Conservation (phyloP, 2,329 filamentous ascomycete species). For the Colletotrichum paranaense region DNA sequence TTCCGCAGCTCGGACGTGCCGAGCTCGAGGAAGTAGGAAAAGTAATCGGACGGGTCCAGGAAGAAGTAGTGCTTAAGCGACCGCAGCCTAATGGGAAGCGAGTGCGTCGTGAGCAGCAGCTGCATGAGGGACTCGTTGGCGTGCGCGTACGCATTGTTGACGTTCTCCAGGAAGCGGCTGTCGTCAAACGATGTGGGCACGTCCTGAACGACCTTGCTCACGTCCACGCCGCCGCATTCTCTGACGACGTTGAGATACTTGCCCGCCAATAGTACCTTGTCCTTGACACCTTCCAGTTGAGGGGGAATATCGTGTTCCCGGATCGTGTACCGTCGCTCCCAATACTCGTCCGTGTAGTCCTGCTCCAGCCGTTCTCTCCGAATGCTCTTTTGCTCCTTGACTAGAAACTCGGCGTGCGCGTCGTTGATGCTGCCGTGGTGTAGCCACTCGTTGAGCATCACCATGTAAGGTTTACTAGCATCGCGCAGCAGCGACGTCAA, state of each 20-base stretch:
- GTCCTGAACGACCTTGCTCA: constrained; percentile 87
- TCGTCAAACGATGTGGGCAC: constrained; percentile 96
- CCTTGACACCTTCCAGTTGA: constrained; percentile 89
- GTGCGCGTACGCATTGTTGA: constrained; percentile 93
- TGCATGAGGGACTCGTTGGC: constrained; percentile 94
- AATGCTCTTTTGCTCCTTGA: constrained; percentile 97
- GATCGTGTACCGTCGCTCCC: constrained; percentile 97
- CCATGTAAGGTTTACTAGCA: constrained; percentile 94
- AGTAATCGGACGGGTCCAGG: constrained; percentile 96
- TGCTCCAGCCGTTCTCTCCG: constrained; percentile 89
- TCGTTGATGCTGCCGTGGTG: constrained; percentile 96
- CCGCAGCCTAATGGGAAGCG: constrained; percentile 84
- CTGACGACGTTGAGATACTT: constrained; percentile 98
- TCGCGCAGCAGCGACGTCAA: constrained; percentile 87
- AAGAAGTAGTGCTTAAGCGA: constrained; percentile 99
- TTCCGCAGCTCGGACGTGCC: constrained; percentile 91
- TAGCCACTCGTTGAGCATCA: constrained; percentile 98
- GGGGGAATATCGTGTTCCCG: constrained; percentile 91
- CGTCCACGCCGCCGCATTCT: constrained; percentile 95
- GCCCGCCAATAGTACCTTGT: constrained; percentile 93
- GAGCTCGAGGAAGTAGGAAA: constrained; percentile 96
- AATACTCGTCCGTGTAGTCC: constrained; percentile 99
- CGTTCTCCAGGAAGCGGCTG: constrained; percentile 90
- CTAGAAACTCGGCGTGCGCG: constrained; percentile 91
- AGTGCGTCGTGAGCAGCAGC: constrained; percentile 91